Percentiles rank a stretch among this genome's conserved stretches.
Evolutionary conservation across 164 flowering plant species (phyloP).

Genomic region (Warburgia ugandensis): DNA sequence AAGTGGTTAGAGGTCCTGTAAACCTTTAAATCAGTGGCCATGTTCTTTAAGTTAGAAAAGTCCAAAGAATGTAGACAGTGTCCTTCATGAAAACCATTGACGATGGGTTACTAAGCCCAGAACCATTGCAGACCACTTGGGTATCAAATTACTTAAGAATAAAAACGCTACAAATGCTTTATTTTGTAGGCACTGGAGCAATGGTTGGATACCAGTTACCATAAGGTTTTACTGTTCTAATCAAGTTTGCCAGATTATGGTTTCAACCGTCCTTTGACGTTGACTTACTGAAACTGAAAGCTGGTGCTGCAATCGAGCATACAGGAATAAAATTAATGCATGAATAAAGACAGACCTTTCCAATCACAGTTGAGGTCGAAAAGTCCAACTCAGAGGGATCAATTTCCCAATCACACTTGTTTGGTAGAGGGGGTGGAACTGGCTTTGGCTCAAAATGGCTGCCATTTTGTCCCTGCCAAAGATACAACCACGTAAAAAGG

Average conservation of each 20-base stretch:
- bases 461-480: slow-evolving; percentile 93
- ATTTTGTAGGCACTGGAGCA: too few relatives aligned
- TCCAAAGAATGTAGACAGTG: too few relatives aligned
- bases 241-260: background rate
- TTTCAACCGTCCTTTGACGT: background rate
- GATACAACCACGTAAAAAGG: slow-evolving; percentile 3
- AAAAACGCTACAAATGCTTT: too few relatives aligned
- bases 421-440: slow-evolving; percentile 91
- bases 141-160: too few relatives aligned
- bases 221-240: background rate
- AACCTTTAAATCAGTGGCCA: too few relatives aligned
- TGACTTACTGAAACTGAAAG: background rate
- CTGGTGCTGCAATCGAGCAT: background rate
- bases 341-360: slow-evolving; percentile 52
- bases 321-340: background rate
- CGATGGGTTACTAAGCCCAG: too few relatives aligned
- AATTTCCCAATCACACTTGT: slow-evolving; percentile 99
- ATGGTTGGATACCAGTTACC: too few relatives aligned
- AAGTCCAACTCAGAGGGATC: slow-evolving; percentile 93
- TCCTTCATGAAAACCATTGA: too few relatives aligned
- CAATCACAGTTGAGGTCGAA: slow-evolving; percentile 58
- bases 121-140: too few relatives aligned
- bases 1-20: too few relatives aligned
- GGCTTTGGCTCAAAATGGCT: slow-evolving; percentile 98
- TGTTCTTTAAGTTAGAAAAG: too few relatives aligned